Evolutionary conservation across 352 stramenopile genomes (phyloP), one percentile per base, ranked within the genome.

Genomic region (Phytophthora idaei): DNA sequence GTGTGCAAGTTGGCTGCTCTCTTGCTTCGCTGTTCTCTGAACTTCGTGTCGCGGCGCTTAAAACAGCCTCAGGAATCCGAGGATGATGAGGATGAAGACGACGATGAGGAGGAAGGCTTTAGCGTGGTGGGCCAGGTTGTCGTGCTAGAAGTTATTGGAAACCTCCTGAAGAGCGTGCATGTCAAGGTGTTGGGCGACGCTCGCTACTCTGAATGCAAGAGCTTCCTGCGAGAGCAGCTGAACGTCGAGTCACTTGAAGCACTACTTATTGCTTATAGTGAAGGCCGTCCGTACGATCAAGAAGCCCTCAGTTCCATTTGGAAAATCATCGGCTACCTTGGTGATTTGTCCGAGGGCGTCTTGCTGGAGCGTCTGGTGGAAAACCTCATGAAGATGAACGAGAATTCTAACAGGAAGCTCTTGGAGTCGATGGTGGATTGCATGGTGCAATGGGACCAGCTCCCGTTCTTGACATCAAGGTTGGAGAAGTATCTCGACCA

Each of bases 1-100:
- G 82, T 96, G 9, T 96, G 88, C 67, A 96, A 96, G 46, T 58
- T 96, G 7, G 73, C 81, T 4, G 88, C 86, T 1, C 69, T 96
- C 4, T 60, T 96, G 31, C 78, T 92, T 53, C 85, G 83, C 3
- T 93, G 86, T 55, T 90, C 83, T 3, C 57, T 92, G 21, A 93
- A 92, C 68, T 92, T 93, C 55, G 81, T 93, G 8, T 90, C 81
- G 8, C 81, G 78, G 56, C 73, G 81, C 31, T 65, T 90, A 39
- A 90, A 86, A 31, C 57, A 72, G 29, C 57, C 64, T 1, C 61
- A 81, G 61, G 70, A 77, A 42, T 63, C 53, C 15, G 60, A 73
- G 14, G 70, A 62, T 0, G 76, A 89, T 5, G 81, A 87, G 3
- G 77, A 92, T 1, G 83, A 88, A 2, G 72, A 81, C 7, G 78